Conservation (phyloP, 108 stramenopile genomes). For the Skeletonema grethae region DNA sequence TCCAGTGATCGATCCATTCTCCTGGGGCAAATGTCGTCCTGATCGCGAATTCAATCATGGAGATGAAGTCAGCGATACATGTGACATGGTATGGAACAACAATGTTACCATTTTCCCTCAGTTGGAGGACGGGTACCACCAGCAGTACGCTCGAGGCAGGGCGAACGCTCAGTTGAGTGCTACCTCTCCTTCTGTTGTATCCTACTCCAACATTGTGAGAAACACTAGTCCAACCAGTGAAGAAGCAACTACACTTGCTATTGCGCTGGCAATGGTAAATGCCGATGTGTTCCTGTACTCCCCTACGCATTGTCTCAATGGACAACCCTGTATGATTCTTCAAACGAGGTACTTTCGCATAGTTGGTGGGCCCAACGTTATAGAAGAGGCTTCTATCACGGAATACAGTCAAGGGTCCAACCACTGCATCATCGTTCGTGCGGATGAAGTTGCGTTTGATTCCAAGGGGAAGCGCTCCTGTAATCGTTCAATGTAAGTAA, state of each 20-base stretch:
- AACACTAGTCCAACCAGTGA: neutral
- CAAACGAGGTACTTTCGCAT: conserved; percentile 28
- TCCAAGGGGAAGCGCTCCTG: conserved; percentile 42
- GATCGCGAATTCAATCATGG: neutral
- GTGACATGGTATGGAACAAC: conserved; percentile 8
- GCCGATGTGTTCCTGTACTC: neutral
- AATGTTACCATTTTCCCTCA: conserved; percentile 1
- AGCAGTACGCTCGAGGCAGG: neutral
- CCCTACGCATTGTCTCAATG: conserved; percentile 30
- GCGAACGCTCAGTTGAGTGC: neutral
- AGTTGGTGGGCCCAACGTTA: conserved; percentile 11
- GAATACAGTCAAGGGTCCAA: conserved; percentile 9
- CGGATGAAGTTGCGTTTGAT: conserved; percentile 34
- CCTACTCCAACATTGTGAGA: neutral
- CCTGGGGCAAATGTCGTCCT: conserved; percentile 36
- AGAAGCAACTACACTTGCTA: conserved; percentile 2
- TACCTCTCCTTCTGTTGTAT: neutral
- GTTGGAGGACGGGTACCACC: neutral
- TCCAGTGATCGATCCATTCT: conserved; percentile 21
- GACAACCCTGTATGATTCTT: conserved; percentile 44
- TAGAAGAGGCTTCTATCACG: conserved; percentile 22
- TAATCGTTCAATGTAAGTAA: conserved; percentile 37
- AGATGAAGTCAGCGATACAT: neutral
- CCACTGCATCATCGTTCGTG: conserved; percentile 7
- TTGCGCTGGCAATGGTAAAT: neutral